These are phyloP conservation scores for Psilocybe cyanescens DNA, from an alignment of 768 basidiomycete genomes.

Conservation along the genomic window DNA sequence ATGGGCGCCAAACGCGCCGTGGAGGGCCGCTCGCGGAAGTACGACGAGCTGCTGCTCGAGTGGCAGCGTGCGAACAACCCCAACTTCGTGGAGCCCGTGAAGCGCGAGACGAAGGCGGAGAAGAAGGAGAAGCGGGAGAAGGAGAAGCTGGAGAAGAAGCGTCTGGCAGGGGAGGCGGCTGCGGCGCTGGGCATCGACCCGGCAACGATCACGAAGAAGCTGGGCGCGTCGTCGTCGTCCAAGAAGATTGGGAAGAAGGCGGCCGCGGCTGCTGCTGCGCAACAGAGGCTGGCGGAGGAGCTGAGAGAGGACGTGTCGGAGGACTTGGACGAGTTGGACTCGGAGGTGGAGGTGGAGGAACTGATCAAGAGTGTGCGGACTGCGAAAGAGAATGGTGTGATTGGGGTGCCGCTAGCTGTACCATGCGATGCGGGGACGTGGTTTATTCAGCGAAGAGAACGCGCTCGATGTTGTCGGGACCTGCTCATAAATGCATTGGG, in stretches of 20 bases:
- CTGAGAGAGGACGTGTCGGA: constrained; percentile 64
- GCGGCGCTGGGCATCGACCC: constrained; percentile 60
- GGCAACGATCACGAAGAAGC: constrained; percentile 39
- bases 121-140: constrained; percentile 83
- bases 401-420: constrained; percentile 70
- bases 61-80: constrained; percentile 91
- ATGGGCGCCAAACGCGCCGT: constrained; percentile 97
- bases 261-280: constrained; percentile 52
- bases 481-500: constrained; percentile 57
- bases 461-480: constrained; percentile 62
- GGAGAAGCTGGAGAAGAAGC: constrained; percentile 85
- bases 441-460: constrained; percentile 79
- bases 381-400: constrained; percentile 59
- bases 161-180: constrained; percentile 69
- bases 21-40: constrained; percentile 78
- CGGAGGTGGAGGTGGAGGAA: constrained; percentile 83
- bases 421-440: constrained; percentile 78
- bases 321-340: constrained; percentile 80
- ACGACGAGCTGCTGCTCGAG: constrained; percentile 87
- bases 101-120: constrained; percentile 85
- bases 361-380: constrained; percentile 64
- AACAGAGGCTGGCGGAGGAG: constrained; percentile 50
- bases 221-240: constrained; percentile 40
- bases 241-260: constrained; percentile 74
- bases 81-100: constrained; percentile 87